These are phyloP conservation scores for Thuidium tamariscinum DNA, from an alignment of 225 moss, liverwort and hornwort species.

Conservation along the genomic window DNA sequence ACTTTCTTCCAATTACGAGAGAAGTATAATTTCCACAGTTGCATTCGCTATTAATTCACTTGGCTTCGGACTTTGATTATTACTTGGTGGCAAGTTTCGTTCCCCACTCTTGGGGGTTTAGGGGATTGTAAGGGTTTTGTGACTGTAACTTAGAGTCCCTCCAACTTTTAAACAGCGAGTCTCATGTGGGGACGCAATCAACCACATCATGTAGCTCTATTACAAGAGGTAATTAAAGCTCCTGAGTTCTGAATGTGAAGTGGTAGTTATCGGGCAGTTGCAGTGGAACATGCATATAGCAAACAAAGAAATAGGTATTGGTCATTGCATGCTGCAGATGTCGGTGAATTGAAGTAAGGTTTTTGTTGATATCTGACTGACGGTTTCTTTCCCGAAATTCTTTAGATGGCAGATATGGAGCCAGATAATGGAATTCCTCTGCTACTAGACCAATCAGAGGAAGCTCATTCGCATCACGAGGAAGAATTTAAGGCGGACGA, in stretches of 20 bases:
- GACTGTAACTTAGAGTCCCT: not conserved
- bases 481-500: slow-evolving; percentile 20
- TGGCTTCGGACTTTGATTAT: not conserved
- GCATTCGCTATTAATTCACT: not conserved
- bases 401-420: slow-evolving; percentile 46
- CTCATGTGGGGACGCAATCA: slow-evolving; percentile 34
- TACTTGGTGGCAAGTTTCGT: not conserved
- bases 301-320: not conserved
- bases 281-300: not conserved
- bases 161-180: not conserved
- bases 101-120: not conserved
- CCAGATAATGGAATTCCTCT: slow-evolving; percentile 43
- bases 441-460: slow-evolving; percentile 29
- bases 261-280: not conserved
- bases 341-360: not conserved
- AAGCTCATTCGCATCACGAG: slow-evolving; percentile 11
- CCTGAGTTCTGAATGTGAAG: not conserved
- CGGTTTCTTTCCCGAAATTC: not conserved
- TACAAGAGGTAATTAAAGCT: slow-evolving; percentile 26
- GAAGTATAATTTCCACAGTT: not conserved
- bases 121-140: slow-evolving; percentile 5
- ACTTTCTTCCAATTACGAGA: not conserved
- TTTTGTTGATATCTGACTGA: not conserved
- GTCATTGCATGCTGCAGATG: not conserved
- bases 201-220: slow-evolving; percentile 14